Percentiles rank a stretch among this genome's conserved stretches.
Conservation (phyloP, 108 stramenopile genomes). For the Aurantiochytrium sp. region DNA sequence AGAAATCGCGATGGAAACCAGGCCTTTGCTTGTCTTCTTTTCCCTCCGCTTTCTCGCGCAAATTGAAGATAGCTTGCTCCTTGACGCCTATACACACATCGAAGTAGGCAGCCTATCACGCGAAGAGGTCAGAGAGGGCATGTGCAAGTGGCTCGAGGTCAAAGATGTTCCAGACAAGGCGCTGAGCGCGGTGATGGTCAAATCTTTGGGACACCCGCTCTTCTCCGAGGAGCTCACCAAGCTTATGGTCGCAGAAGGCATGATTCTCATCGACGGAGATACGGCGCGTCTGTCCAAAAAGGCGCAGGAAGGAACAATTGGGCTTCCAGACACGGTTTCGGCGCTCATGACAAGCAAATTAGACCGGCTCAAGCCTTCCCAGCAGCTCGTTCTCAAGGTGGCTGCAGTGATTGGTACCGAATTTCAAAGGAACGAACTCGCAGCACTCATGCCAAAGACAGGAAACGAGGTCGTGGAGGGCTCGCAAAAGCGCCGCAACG, state of each 20-base stretch:
- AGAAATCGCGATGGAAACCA: neutral
- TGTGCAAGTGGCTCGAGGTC: slow-evolving; percentile 12
- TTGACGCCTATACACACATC: neutral
- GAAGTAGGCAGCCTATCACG: neutral
- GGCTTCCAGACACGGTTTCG: neutral
- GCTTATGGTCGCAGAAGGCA: neutral
- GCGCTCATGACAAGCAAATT: neutral
- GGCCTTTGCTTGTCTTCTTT: neutral
- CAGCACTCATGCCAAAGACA: neutral
- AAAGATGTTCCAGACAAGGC: neutral
- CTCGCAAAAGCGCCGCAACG: neutral
- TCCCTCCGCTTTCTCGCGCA: neutral
- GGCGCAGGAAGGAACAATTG: neutral
- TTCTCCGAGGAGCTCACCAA: neutral
- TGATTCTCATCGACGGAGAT: neutral
- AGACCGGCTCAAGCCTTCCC: neutral
- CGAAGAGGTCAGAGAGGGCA: neutral
- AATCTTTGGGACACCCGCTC: neutral
- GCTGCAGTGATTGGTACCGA: neutral
- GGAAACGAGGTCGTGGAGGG: neutral
- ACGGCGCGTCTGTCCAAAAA: neutral
- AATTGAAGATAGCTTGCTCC: neutral
- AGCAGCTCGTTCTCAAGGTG: neutral
- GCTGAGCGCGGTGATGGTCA: neutral
- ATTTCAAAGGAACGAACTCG: neutral